These are phyloP conservation scores for Kazachstania taianensis DNA, from an alignment of 805 yeast species.

Conservation along the genomic window DNA sequence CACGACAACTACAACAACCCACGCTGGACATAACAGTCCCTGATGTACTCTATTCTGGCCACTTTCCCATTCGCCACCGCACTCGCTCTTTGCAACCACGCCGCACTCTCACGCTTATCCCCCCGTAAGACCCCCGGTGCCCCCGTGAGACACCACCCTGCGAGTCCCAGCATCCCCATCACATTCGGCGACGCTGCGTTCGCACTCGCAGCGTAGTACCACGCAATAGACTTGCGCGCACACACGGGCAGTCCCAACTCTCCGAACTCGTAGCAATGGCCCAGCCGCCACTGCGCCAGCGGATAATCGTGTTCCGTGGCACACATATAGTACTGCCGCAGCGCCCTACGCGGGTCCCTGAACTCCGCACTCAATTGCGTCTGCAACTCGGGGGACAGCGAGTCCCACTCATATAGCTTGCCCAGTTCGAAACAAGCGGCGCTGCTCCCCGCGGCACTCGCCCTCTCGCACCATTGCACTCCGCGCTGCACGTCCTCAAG, in stretches of 20 bases:
- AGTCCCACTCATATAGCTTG: slow-evolving; percentile 40
- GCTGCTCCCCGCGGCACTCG: slow-evolving; percentile 34
- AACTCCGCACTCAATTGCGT: slow-evolving; percentile 4
- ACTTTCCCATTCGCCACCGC: slow-evolving; percentile 42
- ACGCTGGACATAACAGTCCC: slow-evolving; percentile 66
- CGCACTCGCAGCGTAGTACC: slow-evolving; percentile 47
- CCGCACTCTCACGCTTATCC: slow-evolving; percentile 54
- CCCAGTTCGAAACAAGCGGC: slow-evolving; percentile 54
- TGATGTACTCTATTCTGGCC: slow-evolving; percentile 55
- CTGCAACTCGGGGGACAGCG: slow-evolving; percentile 20
- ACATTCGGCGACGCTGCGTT: slow-evolving; percentile 39
- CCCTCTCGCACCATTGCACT: slow-evolving; percentile 42
- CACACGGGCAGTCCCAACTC: slow-evolving; percentile 41
- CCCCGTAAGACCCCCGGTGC: slow-evolving; percentile 41
- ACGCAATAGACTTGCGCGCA: slow-evolving; percentile 52
- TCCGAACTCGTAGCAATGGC: slow-evolving; percentile 67
- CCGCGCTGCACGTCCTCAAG: slow-evolving; percentile 26
- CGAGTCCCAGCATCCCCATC: slow-evolving; percentile 59
- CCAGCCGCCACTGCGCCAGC: slow-evolving; percentile 61
- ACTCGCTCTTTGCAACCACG: slow-evolving; percentile 44
- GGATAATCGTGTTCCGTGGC: slow-evolving; percentile 49
- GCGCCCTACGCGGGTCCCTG: slow-evolving; percentile 33
- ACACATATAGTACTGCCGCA: slow-evolving; percentile 46
- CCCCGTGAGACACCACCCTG: slow-evolving; percentile 75
- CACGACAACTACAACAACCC: too few species aligned